Conservation (phyloP, 768 basidiomycete species). For the Panaeolus papilionaceus region DNA sequence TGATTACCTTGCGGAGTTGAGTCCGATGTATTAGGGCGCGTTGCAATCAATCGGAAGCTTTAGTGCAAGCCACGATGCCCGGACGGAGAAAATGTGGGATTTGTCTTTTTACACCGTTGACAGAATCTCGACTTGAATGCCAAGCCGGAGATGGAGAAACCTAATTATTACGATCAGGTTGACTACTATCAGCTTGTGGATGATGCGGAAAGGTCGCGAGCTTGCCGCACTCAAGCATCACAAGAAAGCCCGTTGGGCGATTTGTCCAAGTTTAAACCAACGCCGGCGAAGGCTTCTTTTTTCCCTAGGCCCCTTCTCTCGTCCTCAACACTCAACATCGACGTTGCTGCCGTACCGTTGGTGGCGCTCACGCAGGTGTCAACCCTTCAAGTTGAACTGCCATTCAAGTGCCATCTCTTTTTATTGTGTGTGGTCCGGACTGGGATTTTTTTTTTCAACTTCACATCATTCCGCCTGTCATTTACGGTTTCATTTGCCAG, state of each 20-base stretch:
- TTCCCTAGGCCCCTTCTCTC: background rate
- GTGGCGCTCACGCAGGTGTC: background rate
- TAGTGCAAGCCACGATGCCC: background rate
- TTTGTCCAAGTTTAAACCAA: background rate
- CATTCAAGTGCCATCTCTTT: background rate
- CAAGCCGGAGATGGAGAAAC: background rate
- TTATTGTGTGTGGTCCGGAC: constrained; percentile 8
- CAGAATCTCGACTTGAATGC: background rate
- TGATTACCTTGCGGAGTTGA: too few species aligned
- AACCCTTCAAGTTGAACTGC: background rate
- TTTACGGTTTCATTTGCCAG: background rate
- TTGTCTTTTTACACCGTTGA: background rate
- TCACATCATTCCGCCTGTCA: constrained; percentile 3
- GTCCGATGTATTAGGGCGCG: too few species aligned
- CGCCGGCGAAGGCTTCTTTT: background rate
- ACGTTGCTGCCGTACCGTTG: background rate
- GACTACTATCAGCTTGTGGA: background rate
- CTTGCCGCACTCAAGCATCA: too few species aligned
- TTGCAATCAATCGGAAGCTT: too few species aligned
- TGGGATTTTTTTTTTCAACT: background rate
- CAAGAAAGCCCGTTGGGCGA: too few species aligned
- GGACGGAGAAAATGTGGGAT: constrained; percentile 10
- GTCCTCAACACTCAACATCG: background rate
- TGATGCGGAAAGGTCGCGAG: too few species aligned
- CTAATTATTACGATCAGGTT: too few species aligned